Evolutionary conservation across 2,329 filamentous ascomycete species (phyloP).

Genomic region (Incumbomyces delicatus): DNA sequence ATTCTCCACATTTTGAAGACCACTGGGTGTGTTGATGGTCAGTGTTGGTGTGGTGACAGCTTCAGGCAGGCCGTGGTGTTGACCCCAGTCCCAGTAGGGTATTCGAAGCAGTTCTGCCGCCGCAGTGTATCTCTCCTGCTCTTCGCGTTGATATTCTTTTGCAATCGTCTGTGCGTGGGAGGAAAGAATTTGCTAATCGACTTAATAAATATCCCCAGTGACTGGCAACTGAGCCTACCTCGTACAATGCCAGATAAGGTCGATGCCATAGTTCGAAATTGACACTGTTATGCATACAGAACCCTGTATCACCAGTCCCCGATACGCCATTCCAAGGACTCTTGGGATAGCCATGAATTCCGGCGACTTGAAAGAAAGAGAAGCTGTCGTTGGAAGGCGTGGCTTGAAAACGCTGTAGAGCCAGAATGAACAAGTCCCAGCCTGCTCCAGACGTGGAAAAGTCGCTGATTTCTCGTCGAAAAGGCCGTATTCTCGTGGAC

Average conservation of each 20-base stretch:
- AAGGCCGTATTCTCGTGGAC: slow-evolving; percentile 24
- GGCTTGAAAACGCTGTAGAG: slow-evolving; percentile 61
- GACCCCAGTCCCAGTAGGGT: slow-evolving; percentile 44
- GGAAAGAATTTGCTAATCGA: slow-evolving; percentile 29
- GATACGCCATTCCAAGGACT: slow-evolving; percentile 45
- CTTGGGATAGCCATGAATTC: slow-evolving; percentile 70
- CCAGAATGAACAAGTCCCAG: slow-evolving; percentile 66
- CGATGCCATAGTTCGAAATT: slow-evolving; percentile 78
- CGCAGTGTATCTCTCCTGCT: slow-evolving; percentile 38
- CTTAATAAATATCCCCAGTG: neutral
- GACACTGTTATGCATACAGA: slow-evolving; percentile 66
- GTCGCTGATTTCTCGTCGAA: slow-evolving; percentile 58
- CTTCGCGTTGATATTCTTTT: slow-evolving; percentile 33
- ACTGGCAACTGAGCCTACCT: slow-evolving; percentile 33
- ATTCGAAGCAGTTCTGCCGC: slow-evolving; percentile 35
- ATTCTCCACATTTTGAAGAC: slow-evolving; percentile 31
- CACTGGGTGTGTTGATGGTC: slow-evolving; percentile 33
- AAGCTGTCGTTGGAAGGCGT: slow-evolving; percentile 53
- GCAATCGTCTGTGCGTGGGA: slow-evolving; percentile 30
- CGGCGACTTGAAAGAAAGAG: slow-evolving; percentile 71
- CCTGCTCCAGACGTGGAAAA: slow-evolving; percentile 52
- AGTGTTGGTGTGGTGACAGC: slow-evolving; percentile 32
- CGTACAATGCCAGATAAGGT: slow-evolving; percentile 59
- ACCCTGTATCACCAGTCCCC: slow-evolving; percentile 48
- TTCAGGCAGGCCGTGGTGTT: slow-evolving; percentile 24